These are phyloP conservation scores for Globisporangium emineosum DNA, from an alignment of 352 stramenopile genomes.

Conservation along the genomic window DNA sequence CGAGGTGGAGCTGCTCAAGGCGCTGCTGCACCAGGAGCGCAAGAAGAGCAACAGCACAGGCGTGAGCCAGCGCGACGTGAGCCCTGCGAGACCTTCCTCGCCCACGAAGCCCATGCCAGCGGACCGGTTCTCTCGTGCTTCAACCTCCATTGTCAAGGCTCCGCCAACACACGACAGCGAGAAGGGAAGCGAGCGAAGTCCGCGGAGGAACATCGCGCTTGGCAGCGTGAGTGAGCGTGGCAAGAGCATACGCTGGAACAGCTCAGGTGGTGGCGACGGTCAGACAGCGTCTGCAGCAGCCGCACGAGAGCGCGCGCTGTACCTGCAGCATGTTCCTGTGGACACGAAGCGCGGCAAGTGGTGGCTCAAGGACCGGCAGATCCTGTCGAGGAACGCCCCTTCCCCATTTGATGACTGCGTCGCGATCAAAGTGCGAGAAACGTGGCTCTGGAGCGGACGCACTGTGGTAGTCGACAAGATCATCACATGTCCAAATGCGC, in stretches of 20 bases:
- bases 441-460: conserved; percentile 61
- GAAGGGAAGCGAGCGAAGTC: not conserved
- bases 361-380: conserved; percentile 58
- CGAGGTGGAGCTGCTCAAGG: conserved; percentile 49
- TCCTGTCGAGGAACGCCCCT: conserved; percentile 39
- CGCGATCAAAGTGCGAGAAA: conserved; percentile 59
- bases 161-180: not conserved
- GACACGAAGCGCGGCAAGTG: conserved; percentile 57
- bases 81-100: conserved; percentile 15
- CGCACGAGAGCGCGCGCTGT: conserved; percentile 7
- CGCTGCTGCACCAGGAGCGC: conserved; percentile 42
- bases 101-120: not conserved
- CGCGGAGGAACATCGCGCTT: not conserved
- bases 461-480: conserved; percentile 69
- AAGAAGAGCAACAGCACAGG: conserved; percentile 20
- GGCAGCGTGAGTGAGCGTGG: not conserved
- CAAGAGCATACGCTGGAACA: conserved; percentile 7
- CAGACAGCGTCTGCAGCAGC: conserved; percentile 9
- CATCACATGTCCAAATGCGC: conserved; percentile 19
- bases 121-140: not conserved
- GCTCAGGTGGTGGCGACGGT: not conserved
- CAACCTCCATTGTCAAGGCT: not conserved
- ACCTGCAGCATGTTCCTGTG: conserved; percentile 39
- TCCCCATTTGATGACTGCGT: conserved; percentile 27
- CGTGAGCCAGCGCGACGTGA: not conserved